These are phyloP conservation scores for Angomonas deanei DNA, from an alignment of 208 protist genomes.

Conservation along the genomic window DNA sequence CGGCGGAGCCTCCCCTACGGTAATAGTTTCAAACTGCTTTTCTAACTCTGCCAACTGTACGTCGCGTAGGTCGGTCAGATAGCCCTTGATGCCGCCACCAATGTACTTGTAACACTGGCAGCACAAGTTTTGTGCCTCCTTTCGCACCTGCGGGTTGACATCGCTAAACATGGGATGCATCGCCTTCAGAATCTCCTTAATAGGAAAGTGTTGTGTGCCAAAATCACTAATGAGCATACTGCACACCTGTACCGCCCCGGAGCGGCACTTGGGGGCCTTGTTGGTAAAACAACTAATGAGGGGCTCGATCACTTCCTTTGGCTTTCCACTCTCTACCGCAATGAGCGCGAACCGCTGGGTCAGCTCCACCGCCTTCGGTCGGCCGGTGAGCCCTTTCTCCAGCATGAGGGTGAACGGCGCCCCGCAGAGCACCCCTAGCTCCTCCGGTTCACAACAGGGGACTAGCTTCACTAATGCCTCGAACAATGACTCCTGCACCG, in stretches of 20 bases:
- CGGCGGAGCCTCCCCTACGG: conserved; percentile 20
- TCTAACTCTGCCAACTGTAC: conserved; percentile 84
- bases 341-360: conserved; percentile 38
- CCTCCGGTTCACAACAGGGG: conserved; percentile 22
- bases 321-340: conserved; percentile 44
- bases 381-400: conserved; percentile 78
- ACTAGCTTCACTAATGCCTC: conserved; percentile 42
- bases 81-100: conserved; percentile 59
- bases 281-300: conserved; percentile 46
- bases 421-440: conserved; percentile 31
- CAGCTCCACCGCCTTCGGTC: conserved; percentile 47
- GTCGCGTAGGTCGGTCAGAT: conserved; percentile 74
- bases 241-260: conserved; percentile 43
- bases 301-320: conserved; percentile 38
- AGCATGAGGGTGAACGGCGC: conserved; percentile 31
- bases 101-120: conserved; percentile 85
- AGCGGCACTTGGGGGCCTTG: conserved; percentile 57
- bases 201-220: conserved; percentile 52
- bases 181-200: conserved; percentile 61
- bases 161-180: conserved; percentile 85
- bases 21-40: conserved; percentile 50
- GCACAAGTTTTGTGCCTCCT: conserved; percentile 59
- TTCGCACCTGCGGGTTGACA: conserved; percentile 64
- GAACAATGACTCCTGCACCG: conserved; percentile 61
- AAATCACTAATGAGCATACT: conserved; percentile 60